Base-by-base conservation (phyloP, 192 early-diverging fungal species). In the Mortierella hygrophila region DNA sequence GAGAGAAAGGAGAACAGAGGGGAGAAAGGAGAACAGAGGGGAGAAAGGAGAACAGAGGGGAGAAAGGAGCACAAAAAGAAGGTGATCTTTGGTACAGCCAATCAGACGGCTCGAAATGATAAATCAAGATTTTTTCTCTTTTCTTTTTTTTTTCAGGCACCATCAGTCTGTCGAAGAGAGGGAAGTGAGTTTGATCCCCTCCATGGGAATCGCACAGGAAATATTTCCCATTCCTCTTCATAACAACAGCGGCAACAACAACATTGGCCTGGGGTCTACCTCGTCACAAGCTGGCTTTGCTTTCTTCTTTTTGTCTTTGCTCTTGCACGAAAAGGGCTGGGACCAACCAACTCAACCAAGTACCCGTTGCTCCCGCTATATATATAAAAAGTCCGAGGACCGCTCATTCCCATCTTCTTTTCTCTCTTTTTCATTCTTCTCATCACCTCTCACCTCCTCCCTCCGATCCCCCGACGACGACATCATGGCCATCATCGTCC, bases 401-500 rank as follows among this genome's bases (percentile, higher is more conserved):
- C 49, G 49, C 49, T 52, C 21, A 26, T 35, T 63, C 60, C 55
- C 41, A n/a, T 32, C 70, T 18, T 35, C 44, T 47, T 74, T 47
- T 29, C 32, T 60, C n/a, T 70, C 26, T 46, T 35, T 42, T 54
- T 65, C 55, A 32, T 40, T 35, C 55, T 6, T 52, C 74, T 52
- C 42, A 21, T 44, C 44, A 57, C 26, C 13, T 75, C 75, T 57
- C 63, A 49, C 54, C 74, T 74, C 72, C 29, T 26, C 57, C 21
- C 57, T 40, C 26, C 63, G 76, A 69, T 63, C 68, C 40, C 63
- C 75, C 72, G 23, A 46, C 44, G 13, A 41, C 75, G 35, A 70
- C 68, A 23, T 78, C 49, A 86, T 86, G 84, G 84, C 84, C 72
- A 81, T 86, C 84, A 86, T 86, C 74, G 84, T 86, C 71, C 84